Conservation (phyloP, 192 early-diverging fungal species). For the Blastocladiella britannica region DNA sequence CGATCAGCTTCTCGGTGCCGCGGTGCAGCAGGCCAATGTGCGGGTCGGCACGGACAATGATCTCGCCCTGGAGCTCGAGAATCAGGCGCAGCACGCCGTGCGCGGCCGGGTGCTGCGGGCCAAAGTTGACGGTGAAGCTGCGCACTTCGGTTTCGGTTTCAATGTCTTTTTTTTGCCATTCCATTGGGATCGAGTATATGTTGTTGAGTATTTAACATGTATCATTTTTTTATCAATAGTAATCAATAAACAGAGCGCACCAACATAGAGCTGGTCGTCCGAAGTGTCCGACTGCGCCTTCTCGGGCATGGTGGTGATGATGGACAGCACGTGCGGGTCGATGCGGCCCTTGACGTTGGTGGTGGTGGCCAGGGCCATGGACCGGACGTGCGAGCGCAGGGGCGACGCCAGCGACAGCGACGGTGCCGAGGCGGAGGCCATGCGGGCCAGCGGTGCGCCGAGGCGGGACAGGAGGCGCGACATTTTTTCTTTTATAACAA, state of each 20-base stretch:
- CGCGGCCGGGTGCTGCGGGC: constrained; percentile 97
- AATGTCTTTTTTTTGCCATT: background rate
- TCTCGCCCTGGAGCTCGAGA: constrained; percentile 78
- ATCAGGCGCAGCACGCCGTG: constrained; percentile 90
- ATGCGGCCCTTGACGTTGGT: background rate
- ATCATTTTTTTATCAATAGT: too few relatives aligned
- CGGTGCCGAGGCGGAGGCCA: too few relatives aligned
- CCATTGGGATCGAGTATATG: too few relatives aligned
- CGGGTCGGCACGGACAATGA: constrained; percentile 80
- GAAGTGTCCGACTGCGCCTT: background rate
- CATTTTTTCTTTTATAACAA: too few relatives aligned
- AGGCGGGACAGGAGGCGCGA: background rate
- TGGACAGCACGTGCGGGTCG: background rate
- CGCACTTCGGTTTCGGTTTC: background rate
- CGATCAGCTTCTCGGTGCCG: constrained; percentile 97
- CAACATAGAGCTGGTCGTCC: background rate
- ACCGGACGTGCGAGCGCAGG: too few relatives aligned
- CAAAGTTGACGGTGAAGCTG: constrained; percentile 91
- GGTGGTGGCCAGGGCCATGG: background rate
- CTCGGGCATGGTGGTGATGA: background rate
- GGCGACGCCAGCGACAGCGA: too few relatives aligned
- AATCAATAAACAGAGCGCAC: too few relatives aligned
- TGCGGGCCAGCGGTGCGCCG: background rate
- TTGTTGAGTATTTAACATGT: too few relatives aligned
- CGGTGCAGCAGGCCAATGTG: constrained; percentile 94